These are phyloP conservation scores for Wallacemonas rigidus DNA, from an alignment of 208 protist genomes.

Conservation along the genomic window DNA sequence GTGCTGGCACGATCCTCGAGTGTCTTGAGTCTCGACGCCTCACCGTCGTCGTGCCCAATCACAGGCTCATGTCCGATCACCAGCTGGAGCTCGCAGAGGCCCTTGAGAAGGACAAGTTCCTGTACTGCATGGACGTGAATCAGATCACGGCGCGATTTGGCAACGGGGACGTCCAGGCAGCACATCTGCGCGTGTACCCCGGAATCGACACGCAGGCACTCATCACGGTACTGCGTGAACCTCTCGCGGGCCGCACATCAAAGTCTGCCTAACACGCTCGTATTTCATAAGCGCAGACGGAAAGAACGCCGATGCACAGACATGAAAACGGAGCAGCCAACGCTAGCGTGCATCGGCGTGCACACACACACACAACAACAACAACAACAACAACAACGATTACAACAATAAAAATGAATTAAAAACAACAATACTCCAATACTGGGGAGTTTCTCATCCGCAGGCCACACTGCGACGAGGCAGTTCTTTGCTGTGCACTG, in stretches of 20 bases:
- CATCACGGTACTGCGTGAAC: slow-evolving; percentile 20
- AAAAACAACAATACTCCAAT: too few species aligned
- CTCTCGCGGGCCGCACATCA: slow-evolving; percentile 24
- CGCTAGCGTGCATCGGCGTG: too few species aligned
- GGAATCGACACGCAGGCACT: slow-evolving; percentile 52
- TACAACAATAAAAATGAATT: too few species aligned
- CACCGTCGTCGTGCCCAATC: slow-evolving; percentile 88
- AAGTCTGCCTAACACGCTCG: background rate
- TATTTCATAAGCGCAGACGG: too few species aligned
- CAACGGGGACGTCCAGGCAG: slow-evolving; percentile 32
- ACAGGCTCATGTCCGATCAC: slow-evolving; percentile 88
- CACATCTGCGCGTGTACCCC: slow-evolving; percentile 39
- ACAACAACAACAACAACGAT: too few species aligned
- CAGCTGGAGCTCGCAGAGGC: slow-evolving; percentile 81
- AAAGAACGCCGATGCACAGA: too few species aligned
- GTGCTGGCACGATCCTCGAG: slow-evolving; percentile 92
- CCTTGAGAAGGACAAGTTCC: slow-evolving; percentile 45
- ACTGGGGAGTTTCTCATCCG: too few species aligned
- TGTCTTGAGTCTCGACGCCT: slow-evolving; percentile 56
- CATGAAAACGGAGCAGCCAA: too few species aligned
- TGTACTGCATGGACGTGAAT: slow-evolving; percentile 62
- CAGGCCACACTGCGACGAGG: too few species aligned
- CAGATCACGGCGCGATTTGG: slow-evolving; percentile 41
- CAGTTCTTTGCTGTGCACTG: too few species aligned
- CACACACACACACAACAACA: too few species aligned